Base-by-base conservation (phyloP, 441 rosid genomes). In the Jatropha multifida region DNA sequence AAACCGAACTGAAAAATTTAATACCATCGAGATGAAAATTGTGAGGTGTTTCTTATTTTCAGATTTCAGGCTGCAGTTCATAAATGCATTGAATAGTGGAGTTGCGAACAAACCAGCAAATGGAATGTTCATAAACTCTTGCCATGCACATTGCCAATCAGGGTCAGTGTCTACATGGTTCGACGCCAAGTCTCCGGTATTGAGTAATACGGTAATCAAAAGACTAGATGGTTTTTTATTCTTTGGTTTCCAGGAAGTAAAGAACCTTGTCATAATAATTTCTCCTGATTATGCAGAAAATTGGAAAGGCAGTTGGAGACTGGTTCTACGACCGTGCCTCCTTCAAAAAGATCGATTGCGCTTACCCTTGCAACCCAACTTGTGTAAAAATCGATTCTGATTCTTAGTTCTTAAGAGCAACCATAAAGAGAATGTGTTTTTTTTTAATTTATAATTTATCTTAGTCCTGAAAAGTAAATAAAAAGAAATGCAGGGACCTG, bases 361-460 rank as follows among this genome's bases (percentile, higher is more conserved):
- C 96, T 52, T 94, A 89, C 80, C 96, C 98, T 61, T 87, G 94
- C 88, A 92, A 94, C 78, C 94, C 97, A 26, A 90, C 96, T 76
- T 94, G 98, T 32, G 76, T 76, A 4, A 72, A 23, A 10, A 17
- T 67, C 23, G 76, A 75, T 72, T 76, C 79, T 11, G 82, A 79
- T 17, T 78, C 77, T 42, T 42, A 3, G 2, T 5, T 32, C 32
- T 1, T 78, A 68, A 77, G 49, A 56, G 72, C 55, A 17, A 18
- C 5, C 48, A n/a, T 4, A 12, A 13, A 42, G 46, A 42, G 46
- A 42, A 42, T 1, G 46, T 23, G 46, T 42, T 4, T 42, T 42
- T 4, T 4, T 42, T 42, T 4, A 20, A 14, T 26, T 59, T 59
- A 59, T 23, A 37, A 23, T 59, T 26, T 23, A 11, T 6, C 2